Percentiles rank a stretch among this genome's conserved stretches.
phyloP scores from a whole-genome alignment of 768 basidiomycete species.

The Russula sp. region DNA sequence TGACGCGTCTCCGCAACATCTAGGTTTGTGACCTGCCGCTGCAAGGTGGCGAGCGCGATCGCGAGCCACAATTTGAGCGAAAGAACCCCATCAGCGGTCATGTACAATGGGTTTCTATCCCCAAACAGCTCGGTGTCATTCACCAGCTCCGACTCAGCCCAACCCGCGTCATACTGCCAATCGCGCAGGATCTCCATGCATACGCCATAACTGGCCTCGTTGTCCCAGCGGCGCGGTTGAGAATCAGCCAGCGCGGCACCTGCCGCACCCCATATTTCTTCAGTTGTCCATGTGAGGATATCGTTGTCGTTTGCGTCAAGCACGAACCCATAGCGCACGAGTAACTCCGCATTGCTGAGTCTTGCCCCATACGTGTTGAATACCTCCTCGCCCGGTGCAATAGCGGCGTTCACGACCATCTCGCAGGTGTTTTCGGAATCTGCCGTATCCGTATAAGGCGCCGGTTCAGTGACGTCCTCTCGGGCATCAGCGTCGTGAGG shows the following conservation, averaged over 20 bases:
- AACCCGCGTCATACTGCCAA: constrained; percentile 19
- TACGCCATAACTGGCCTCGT: constrained; percentile 1
- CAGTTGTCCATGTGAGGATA: constrained; percentile 32
- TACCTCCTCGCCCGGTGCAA: constrained; percentile 49
- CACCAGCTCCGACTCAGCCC: constrained; percentile 21
- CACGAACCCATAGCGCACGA: constrained; percentile 66
- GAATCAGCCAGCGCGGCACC: constrained; percentile 8
- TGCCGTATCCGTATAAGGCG: constrained; percentile 3
- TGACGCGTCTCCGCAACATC: not conserved
- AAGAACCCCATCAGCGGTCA: constrained; percentile 23
- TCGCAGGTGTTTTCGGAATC: constrained; percentile 37
- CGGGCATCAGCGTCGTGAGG: constrained; percentile 47
- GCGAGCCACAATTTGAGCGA: constrained; percentile 22
- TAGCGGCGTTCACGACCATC: constrained; percentile 56
- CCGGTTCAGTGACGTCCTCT: not conserved
- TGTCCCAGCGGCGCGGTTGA: constrained; percentile 6
- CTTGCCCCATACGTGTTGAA: constrained; percentile 76
- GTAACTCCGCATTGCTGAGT: constrained; percentile 58
- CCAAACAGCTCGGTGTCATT: constrained; percentile 8
- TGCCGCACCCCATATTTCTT: constrained; percentile 26
- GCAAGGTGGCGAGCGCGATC: constrained; percentile 13
- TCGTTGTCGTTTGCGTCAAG: constrained; percentile 72
- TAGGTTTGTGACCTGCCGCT: not conserved
- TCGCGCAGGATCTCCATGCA: constrained; percentile 21
- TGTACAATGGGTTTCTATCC: constrained; percentile 9